phyloP scores from a whole-genome alignment of 192 early-diverging fungal species.

The Dispira parvispora region DNA sequence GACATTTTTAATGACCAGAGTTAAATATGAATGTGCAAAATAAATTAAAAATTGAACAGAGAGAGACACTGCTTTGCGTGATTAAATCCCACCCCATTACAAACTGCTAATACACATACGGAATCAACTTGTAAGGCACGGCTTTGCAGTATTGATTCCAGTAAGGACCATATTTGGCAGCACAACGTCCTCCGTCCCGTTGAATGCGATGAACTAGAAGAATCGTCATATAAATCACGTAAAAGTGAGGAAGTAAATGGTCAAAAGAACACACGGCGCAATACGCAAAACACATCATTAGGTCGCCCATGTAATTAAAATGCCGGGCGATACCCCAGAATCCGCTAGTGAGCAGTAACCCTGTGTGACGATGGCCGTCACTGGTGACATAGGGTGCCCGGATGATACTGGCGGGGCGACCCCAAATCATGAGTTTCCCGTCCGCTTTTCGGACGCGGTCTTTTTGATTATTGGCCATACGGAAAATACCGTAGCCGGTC shows the following conservation, averaged over 20 bases:
- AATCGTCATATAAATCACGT: conserved; percentile 66
- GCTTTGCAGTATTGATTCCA: conserved; percentile 55
- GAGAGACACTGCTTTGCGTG: no score
- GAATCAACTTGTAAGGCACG: conserved; percentile 42
- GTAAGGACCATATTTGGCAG: conserved; percentile 66
- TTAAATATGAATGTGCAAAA: no score
- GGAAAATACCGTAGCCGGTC: conserved; percentile 64
- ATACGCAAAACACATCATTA: conserved; percentile 50
- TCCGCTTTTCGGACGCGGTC: conserved; percentile 48
- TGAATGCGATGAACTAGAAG: conserved; percentile 45
- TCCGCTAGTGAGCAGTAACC: conserved; percentile 48
- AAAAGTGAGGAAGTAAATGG: conserved; percentile 59
- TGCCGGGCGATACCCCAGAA: conserved; percentile 75
- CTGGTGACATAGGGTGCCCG: conserved; percentile 49
- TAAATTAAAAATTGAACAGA: no score
- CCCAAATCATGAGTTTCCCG: conserved; percentile 64
- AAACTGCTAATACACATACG: conserved; percentile 22
- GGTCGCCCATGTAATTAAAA: conserved; percentile 70
- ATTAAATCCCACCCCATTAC: not conserved
- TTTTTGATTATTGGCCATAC: conserved; percentile 65
- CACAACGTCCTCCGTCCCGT: conserved; percentile 52
- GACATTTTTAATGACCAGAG: no score
- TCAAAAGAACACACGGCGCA: conserved; percentile 53
- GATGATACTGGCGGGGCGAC: conserved; percentile 52
- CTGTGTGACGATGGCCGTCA: conserved; percentile 51